Evolutionary conservation across 805 yeast species (phyloP), one percentile per base, ranked within the genome.

Genomic region (Starmerella kuoi): DNA sequence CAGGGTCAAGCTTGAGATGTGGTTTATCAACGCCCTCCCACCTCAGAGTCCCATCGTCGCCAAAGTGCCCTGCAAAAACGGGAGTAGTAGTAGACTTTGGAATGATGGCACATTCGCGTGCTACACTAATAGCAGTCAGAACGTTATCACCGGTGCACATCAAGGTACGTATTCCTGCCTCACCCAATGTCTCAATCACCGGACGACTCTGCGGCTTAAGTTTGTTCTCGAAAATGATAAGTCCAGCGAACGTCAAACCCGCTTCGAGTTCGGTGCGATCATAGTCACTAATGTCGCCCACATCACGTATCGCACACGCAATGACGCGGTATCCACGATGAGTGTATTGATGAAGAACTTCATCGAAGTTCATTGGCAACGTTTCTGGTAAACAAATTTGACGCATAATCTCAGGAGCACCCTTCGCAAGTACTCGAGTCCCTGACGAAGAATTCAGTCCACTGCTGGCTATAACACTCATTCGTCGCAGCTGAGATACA

Each of bases 121-220:
- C 95, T 15, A 91, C 98, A 61, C 95, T 82, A 18, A 91, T 74
- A 0, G 97, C 98, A 0, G 99, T 91, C 43, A 91, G 65, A 17
- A 91, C 75, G 57, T 91, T 91, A 60, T 91, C 99, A 41, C 99
- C 99, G 0, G 98, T 91, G 61, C 98, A 91, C 98, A 91, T 91
- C 23, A 86, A 65, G 0, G 91, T 82, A 52, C 96, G 68, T 38
- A 91, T 70, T 19, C 73, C 68, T 0, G 98, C 96, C 5, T 66
- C 67, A 19, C 65, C 64, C 38, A 91, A 66, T 45, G 73, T 69
- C 11, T 60, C 49, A 38, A 91, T 67, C 0, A 87, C 83, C 0
- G 64, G 61, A 7, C 66, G 67, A 0, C 95, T 80, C 1, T 79
- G 66, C 1, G 69, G 63, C 57, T 91, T 91, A 55, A 91, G 66